Percentiles rank a stretch among this genome's conserved stretches.
These are phyloP conservation scores for Ilex aquifolium DNA, from an alignment of 257 asterid genomes.

Conservation along the genomic window DNA sequence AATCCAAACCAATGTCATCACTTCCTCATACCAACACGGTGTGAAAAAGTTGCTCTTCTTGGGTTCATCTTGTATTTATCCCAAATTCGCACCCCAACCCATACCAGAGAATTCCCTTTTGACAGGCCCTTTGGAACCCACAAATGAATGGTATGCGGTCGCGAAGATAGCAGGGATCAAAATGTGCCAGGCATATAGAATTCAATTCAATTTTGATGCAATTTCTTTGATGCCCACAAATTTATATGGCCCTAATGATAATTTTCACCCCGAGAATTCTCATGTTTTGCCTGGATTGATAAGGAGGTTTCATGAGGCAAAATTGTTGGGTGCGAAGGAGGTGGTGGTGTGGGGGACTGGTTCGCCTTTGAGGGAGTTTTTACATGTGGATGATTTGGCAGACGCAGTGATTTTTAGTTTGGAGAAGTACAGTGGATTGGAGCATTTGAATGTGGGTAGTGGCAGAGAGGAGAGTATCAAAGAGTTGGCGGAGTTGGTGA, in stretches of 20 bases:
- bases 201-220: conserved; percentile 72
- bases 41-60: conserved; percentile 64
- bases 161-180: conserved; percentile 90
- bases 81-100: conserved; percentile 91
- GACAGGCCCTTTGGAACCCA: conserved; percentile 78
- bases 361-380: conserved; percentile 76
- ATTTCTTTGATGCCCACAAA: conserved; percentile 91
- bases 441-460: conserved; percentile 92
- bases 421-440: conserved; percentile 67
- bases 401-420: conserved; percentile 67
- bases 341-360: conserved; percentile 99
- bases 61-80: conserved; percentile 95
- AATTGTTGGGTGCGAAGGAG: conserved; percentile 29
- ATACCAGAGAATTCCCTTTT: conserved; percentile 81
- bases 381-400: conserved; percentile 89
- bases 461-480: conserved; percentile 81
- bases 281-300: conserved; percentile 83
- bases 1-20: conserved; percentile 83
- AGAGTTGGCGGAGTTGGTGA: conserved; percentile 82
- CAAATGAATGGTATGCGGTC: conserved; percentile 89
- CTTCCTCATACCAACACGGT: conserved; percentile 54
- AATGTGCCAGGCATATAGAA: conserved; percentile 76
- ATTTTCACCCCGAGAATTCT: conserved; percentile 90
- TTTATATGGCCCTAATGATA: conserved; percentile 70
- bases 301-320: conserved; percentile 83